Evolutionary conservation across 306 rosid genomes (phyloP).

Genomic region (Prunus padus): DNA sequence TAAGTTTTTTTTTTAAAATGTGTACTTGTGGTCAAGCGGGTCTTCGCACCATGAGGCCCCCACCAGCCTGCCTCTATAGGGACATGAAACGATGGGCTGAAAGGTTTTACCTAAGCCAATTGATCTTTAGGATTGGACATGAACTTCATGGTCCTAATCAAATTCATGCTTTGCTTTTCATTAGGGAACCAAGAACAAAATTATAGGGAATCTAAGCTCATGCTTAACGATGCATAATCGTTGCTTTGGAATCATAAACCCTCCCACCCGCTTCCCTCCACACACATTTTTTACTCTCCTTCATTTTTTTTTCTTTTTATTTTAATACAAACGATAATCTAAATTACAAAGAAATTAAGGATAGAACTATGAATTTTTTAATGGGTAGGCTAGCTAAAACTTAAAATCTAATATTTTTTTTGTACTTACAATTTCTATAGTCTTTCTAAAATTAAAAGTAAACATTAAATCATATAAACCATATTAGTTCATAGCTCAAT

Average conservation of each 20-base stretch:
- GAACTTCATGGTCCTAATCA: constrained; percentile 46
- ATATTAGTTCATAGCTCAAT: no score
- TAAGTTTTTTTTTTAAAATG: background rate
- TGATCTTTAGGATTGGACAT: constrained; percentile 62
- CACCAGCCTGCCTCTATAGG: constrained; percentile 44
- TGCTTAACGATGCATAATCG: constrained; percentile 44
- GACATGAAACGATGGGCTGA: constrained; percentile 88
- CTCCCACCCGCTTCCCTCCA: background rate
- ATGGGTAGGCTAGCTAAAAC: no score
- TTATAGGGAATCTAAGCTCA: constrained; percentile 46
- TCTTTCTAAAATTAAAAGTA: no score
- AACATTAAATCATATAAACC: no score
- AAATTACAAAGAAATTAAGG: no score
- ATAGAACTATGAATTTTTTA: no score
- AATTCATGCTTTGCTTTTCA: constrained; percentile 38
- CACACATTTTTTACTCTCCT: constrained; percentile 7
- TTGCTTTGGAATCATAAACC: constrained; percentile 55
- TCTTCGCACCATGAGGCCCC: constrained; percentile 54
- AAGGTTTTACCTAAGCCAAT: constrained; percentile 59
- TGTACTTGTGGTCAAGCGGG: constrained; percentile 71
- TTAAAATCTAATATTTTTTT: no score
- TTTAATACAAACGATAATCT: no score
- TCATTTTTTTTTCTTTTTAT: background rate
- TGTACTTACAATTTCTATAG: no score
- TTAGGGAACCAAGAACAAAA: constrained; percentile 29